These are phyloP conservation scores for Aspergillus nomiae DNA, from an alignment of 2,329 filamentous ascomycete species.

Conservation along the genomic window DNA sequence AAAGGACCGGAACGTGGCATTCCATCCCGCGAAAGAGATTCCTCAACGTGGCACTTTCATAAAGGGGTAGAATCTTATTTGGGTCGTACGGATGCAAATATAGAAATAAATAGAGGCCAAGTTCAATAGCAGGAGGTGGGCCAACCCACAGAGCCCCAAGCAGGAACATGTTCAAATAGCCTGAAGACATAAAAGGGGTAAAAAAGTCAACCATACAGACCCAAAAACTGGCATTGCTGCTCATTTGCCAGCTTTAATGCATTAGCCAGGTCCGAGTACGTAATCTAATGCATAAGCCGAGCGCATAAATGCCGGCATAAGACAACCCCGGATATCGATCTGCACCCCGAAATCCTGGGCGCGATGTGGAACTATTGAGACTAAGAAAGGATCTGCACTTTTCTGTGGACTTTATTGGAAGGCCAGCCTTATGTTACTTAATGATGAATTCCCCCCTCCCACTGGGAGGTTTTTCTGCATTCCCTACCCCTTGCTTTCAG, in stretches of 20 bases:
- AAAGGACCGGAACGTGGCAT: not conserved
- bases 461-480: not conserved
- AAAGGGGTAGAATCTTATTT: not conserved
- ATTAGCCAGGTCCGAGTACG: not conserved
- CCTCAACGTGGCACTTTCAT: not conserved
- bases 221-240: too few species aligned
- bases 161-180: too few species aligned
- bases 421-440: not conserved
- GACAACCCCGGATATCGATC: not conserved
- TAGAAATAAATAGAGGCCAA: not conserved
- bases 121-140: not conserved
- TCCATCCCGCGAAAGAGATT: not conserved
- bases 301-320: not conserved
- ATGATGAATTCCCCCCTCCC: not conserved
- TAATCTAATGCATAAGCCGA: not conserved
- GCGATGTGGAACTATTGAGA: not conserved
- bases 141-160: too few species aligned
- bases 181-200: too few species aligned
- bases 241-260: not conserved
- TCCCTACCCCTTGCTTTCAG: not conserved
- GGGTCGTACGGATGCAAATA: not conserved
- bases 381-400: not conserved
- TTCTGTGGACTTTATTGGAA: not conserved
- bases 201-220: too few species aligned
- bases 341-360: not conserved